Evolutionary conservation across 2,329 filamentous ascomycete genomes (phyloP).

Genomic region (Paramyrothecium roridum): DNA sequence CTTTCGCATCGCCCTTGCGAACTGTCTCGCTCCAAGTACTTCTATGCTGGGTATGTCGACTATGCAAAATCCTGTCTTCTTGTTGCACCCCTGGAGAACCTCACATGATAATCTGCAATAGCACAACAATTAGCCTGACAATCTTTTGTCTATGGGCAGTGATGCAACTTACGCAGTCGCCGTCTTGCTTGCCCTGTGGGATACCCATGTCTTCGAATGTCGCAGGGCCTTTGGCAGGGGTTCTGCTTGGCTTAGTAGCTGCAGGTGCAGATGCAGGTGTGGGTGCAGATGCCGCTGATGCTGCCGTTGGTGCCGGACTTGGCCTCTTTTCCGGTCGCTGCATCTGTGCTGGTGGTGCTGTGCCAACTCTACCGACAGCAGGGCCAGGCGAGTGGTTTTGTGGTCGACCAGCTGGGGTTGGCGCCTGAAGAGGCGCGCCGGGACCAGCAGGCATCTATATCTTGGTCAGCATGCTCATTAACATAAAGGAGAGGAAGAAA

Average conservation of each 20-base stretch:
- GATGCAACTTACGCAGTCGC: conserved; percentile 73
- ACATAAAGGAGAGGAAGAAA: conserved; percentile 19
- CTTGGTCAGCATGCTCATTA: neutral
- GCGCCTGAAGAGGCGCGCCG: neutral
- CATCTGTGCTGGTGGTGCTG: conserved; percentile 31
- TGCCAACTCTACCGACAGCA: conserved; percentile 29
- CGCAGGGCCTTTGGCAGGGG: conserved; percentile 70
- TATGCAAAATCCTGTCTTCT: too few relatives aligned
- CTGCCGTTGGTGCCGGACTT: conserved; percentile 25
- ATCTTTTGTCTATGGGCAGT: neutral
- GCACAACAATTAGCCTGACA: neutral
- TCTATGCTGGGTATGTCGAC: too few relatives aligned
- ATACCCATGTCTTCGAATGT: conserved; percentile 99
- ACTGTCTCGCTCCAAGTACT: too few relatives aligned
- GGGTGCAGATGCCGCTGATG: conserved; percentile 18
- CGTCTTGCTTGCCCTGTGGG: conserved; percentile 75
- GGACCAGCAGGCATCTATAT: neutral
- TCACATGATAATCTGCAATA: neutral
- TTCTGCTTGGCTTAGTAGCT: conserved; percentile 23
- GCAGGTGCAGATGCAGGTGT: too few relatives aligned
- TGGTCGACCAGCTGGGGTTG: neutral
- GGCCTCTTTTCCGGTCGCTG: conserved; percentile 21
- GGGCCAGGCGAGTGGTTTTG: conserved; percentile 15
- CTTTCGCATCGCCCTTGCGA: too few relatives aligned
- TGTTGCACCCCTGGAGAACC: neutral